Evolutionary conservation across 345 rosid genomes (phyloP).

Genomic region (Syzygium oleosum): DNA sequence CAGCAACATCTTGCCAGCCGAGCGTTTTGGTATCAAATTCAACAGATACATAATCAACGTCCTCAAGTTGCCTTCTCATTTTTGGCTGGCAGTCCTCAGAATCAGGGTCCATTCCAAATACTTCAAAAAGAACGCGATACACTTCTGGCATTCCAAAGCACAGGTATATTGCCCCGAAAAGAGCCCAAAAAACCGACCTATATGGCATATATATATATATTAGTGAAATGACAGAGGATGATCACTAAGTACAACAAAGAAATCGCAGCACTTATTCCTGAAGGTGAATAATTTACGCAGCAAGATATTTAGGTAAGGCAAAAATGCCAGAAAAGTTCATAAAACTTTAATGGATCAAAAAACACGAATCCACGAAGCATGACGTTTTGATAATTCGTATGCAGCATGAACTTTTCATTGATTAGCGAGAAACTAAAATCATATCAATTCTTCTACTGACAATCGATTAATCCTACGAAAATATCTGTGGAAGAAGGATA

Average conservation of each 20-base stretch:
- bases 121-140: conserved; percentile 87
- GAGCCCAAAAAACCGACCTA: conserved; percentile 93
- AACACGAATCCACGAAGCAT: not conserved
- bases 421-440: not conserved
- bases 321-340: not conserved
- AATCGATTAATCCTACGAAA: not conserved
- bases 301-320: not conserved
- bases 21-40: conserved; percentile 83
- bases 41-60: conserved; percentile 87
- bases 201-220: conserved; percentile 1
- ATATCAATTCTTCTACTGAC: not conserved
- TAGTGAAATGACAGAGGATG: not conserved
- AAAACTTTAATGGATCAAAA: not conserved
- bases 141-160: conserved; percentile 98
- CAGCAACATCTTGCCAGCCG: conserved; percentile 87
- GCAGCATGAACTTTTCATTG: not conserved
- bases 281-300: not conserved
- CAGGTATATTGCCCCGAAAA: conserved; percentile 89
- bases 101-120: conserved; percentile 96
- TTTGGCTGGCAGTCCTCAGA: conserved; percentile 90
- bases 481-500: not conserved
- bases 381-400: not conserved
- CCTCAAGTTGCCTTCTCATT: conserved; percentile 88
- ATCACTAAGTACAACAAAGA: not conserved
- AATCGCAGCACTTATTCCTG: not conserved